Evolutionary conservation across 306 rosid genomes (phyloP), one percentile per base, ranked within the genome.

Genomic region (Hylodesmum podocarpum): DNA sequence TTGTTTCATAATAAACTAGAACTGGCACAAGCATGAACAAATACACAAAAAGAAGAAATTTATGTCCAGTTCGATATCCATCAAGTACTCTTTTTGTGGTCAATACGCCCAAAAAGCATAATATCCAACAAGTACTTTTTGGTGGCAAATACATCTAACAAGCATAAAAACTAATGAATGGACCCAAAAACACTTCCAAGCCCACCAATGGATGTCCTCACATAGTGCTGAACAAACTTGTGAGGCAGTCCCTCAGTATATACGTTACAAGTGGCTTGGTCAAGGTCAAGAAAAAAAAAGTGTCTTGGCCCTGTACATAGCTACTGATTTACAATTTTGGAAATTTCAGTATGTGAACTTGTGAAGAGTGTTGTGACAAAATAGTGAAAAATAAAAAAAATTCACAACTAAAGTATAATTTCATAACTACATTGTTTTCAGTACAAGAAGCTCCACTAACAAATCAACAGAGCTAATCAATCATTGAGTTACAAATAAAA

Each of bases 391-490:
- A 14, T 16, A 40, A 12, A n/a, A 15, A 19, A 72, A 3, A 24
- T 25, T 51, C 37, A 54, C 8, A 21, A 12, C 37, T 64, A 53
- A 53, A 68, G 39, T 27, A 39, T 40, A 81, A 54, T 65, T 57
- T 21, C 28, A 12, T 21, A 37, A 36, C 68, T 11, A 63, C 31
- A 70, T 55, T 41, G 21, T 64, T 64, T 47, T 12, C 49, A 46
- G 5, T 75, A 43, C 34, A 78, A 69, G 31, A 40, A 68, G 57
- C 51, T 67, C 69, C 49, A 46, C 46, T 66, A 51, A 14, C 61
- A 78, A 72, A 39, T 57, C 72, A 77, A 66, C 59, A 37, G 34
- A 34, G 31, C 28, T 51, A 22, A 69, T 62, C 71, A 43, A 69
- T 41, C 71, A 54, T 64, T n/a, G 3, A 19, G 36, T 22, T 77